Evolutionary conservation across 768 basidiomycete genomes (phyloP).

Genomic region (Termitomyces sp.): DNA sequence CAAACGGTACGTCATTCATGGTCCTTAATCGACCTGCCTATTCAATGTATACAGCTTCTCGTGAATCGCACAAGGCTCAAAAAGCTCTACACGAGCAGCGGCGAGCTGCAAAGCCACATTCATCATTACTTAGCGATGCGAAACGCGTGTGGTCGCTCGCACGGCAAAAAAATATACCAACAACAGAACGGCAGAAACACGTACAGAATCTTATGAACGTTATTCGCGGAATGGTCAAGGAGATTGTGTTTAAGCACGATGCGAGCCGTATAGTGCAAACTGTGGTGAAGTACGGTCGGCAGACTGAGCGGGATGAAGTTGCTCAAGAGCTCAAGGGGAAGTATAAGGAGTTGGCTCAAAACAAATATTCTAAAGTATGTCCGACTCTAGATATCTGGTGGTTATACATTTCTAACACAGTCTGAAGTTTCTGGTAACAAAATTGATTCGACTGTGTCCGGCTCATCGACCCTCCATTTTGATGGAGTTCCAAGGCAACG

Average conservation of each 20-base stretch:
- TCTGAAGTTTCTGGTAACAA: conserved; percentile 71
- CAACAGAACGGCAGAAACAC: conserved; percentile 71
- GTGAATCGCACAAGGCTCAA: conserved; percentile 73
- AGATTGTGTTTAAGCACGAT: conserved; percentile 89
- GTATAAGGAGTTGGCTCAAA: conserved; percentile 75
- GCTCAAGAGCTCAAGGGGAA: conserved; percentile 80
- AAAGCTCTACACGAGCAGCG: conserved; percentile 65
- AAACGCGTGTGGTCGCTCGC: conserved; percentile 78
- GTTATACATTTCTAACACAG: neutral
- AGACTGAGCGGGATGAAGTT: conserved; percentile 73
- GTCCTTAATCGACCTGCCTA: conserved; percentile 1
- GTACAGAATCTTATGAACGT: conserved; percentile 71
- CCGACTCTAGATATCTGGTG: neutral
- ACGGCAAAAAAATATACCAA: conserved; percentile 65
- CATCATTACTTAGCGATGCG: conserved; percentile 61
- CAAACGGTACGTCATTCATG: conserved; percentile 47
- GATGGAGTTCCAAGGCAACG: conserved; percentile 70
- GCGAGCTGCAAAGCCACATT: conserved; percentile 75
- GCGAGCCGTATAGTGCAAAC: conserved; percentile 84
- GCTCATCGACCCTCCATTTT: conserved; percentile 73
- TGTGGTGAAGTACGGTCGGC: conserved; percentile 77
- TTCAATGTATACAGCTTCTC: conserved; percentile 38
- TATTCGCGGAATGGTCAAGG: conserved; percentile 78
- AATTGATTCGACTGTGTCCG: conserved; percentile 75
- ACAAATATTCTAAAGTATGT: conserved; percentile 85